These are phyloP conservation scores for Calonectria crousiana DNA, from an alignment of 2,329 filamentous ascomycete species.

Conservation along the genomic window DNA sequence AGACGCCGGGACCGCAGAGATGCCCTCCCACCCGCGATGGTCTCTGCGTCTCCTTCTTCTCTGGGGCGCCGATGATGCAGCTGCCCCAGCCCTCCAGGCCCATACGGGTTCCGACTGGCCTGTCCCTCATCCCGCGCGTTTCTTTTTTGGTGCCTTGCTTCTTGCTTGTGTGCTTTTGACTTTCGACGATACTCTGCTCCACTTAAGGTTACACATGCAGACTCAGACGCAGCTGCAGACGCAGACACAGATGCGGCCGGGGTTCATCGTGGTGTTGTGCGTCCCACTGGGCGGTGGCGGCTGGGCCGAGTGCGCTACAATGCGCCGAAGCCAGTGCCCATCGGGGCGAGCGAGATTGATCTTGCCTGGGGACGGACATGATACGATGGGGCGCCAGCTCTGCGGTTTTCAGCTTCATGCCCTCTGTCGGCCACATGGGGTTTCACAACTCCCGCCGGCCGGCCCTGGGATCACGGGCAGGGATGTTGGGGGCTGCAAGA, in stretches of 20 bases:
- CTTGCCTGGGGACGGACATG: neutral
- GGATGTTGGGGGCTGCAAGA: neutral
- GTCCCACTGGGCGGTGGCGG: neutral
- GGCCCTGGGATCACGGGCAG: neutral
- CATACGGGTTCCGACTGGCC: neutral
- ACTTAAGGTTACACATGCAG: neutral
- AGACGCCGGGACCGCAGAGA: neutral
- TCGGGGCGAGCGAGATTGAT: conserved; percentile 4
- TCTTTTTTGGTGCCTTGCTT: neutral
- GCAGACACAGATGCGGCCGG: neutral
- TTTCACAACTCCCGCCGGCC: conserved; percentile 1
- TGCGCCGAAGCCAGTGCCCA: neutral
- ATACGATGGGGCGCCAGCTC: neutral
- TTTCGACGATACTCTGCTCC: neutral
- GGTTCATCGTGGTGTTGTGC: neutral
- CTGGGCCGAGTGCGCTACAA: neutral
- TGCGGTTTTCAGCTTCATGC: neutral
- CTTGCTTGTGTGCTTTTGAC: neutral
- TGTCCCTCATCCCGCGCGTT: neutral
- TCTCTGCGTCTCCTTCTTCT: neutral
- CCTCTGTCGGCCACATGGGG: neutral
- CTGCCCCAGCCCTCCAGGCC: neutral
- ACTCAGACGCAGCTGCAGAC: neutral
- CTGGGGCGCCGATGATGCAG: neutral
- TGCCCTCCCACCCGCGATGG: neutral